Evolutionary conservation across 164 flowering plant genomes (phyloP).

Genomic region (Kalanchoe fedtschenkoi): DNA sequence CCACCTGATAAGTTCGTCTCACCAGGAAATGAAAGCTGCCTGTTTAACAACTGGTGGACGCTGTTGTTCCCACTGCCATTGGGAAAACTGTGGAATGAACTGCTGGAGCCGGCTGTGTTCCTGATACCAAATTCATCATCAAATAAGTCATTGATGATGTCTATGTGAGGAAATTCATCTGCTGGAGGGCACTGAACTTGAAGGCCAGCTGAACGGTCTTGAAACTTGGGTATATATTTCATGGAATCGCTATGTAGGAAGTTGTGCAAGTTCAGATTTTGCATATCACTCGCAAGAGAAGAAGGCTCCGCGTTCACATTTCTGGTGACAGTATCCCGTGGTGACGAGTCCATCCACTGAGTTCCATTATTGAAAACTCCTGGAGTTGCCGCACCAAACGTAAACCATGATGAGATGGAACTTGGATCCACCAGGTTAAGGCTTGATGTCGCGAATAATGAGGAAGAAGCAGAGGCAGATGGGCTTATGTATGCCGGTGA

Average conservation of each 20-base stretch:
- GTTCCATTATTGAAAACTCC: conserved; percentile 31
- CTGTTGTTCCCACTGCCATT: conserved; percentile 14
- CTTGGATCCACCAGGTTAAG: conserved; percentile 33
- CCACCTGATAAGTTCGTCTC: conserved; percentile 30
- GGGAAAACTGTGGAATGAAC: conserved; percentile 18
- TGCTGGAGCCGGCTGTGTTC: conserved; percentile 16
- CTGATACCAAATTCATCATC: conserved; percentile 63
- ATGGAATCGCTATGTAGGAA: conserved; percentile 17
- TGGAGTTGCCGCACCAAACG: conserved; percentile 38
- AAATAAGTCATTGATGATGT: conserved; percentile 79
- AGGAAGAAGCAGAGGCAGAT: conserved; percentile 19
- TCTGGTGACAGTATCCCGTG: conserved; percentile 17
- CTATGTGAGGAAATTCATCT: conserved; percentile 95
- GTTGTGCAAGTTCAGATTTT: conserved; percentile 25
- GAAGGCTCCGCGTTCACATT: conserved; percentile 19
- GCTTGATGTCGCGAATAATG: conserved; percentile 26
- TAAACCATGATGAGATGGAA: conserved; percentile 29
- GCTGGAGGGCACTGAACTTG: conserved; percentile 34
- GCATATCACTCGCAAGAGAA: conserved; percentile 18
- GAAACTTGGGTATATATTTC: conserved; percentile 21
- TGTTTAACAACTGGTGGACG: conserved; percentile 27
- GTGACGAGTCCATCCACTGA: conserved; percentile 44
- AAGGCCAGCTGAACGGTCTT: conserved; percentile 33
- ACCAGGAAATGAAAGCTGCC: conserved; percentile 50
- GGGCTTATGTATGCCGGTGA: conserved; percentile 29